Conservation (phyloP, 495 filamentous ascomycete species). For the Aspergillus ostianus region DNA sequence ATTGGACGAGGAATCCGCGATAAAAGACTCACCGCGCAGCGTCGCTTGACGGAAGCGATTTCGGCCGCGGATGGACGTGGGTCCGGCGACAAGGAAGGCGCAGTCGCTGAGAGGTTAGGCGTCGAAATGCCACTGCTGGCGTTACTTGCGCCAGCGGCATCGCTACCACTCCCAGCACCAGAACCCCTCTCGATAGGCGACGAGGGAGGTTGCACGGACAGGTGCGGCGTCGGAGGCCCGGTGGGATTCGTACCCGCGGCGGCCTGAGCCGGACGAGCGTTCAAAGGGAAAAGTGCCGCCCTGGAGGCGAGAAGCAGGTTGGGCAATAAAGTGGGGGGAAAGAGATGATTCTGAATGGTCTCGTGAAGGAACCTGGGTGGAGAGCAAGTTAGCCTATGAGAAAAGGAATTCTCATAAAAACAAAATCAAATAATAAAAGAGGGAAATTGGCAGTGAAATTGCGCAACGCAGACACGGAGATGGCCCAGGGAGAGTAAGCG, state of each 20-base stretch:
- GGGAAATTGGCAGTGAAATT: not conserved
- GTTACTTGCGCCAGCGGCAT: constrained; percentile 23
- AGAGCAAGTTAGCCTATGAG: constrained; percentile 14
- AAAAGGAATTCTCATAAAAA: constrained; percentile 11
- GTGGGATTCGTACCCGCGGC: constrained; percentile 23
- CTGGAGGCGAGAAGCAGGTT: constrained; percentile 70
- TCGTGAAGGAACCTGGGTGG: constrained; percentile 69
- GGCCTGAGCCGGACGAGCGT: constrained; percentile 47
- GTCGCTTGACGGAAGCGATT: constrained; percentile 52
- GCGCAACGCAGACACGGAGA: not conserved
- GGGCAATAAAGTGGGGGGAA: constrained; percentile 68
- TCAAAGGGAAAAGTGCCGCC: constrained; percentile 75
- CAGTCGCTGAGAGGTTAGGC: constrained; percentile 11
- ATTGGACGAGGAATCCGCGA: constrained; percentile 43
- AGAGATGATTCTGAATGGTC: constrained; percentile 61
- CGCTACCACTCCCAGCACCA: constrained; percentile 8
- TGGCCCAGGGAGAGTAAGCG: not conserved
- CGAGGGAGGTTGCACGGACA: constrained; percentile 29
- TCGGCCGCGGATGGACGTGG: constrained; percentile 33
- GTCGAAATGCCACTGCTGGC: constrained; percentile 21
- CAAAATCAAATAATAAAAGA: not conserved
- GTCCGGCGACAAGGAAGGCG: constrained; percentile 17
- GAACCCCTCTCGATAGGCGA: constrained; percentile 13
- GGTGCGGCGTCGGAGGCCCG: constrained; percentile 28
- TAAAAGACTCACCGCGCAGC: constrained; percentile 53